Percentiles rank a stretch among this genome's conserved stretches.
Conservation (phyloP, 805 yeast genomes). For the Wickerhamiella siamensis region DNA sequence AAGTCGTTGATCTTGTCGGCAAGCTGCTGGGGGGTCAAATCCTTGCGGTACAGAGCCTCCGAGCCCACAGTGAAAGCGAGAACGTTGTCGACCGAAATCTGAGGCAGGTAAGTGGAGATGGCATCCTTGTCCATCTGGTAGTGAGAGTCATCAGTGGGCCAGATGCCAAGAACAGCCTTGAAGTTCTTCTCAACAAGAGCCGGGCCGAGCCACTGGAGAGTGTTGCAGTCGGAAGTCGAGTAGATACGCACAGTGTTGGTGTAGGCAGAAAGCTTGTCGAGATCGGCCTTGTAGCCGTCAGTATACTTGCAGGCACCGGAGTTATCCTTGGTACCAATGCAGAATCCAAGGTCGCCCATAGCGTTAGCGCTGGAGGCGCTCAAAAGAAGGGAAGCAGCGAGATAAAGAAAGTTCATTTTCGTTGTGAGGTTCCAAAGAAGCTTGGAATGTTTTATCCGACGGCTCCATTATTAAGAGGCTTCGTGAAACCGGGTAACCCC, state of each 20-base stretch:
- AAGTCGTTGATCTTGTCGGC: slow-evolving; percentile 53
- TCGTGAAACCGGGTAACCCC: no score
- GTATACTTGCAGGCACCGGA: slow-evolving; percentile 62
- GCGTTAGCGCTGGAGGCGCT: slow-evolving; percentile 39
- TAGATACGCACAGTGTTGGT: slow-evolving; percentile 65
- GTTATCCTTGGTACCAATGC: slow-evolving; percentile 70
- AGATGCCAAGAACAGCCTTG: slow-evolving; percentile 67
- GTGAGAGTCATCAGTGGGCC: slow-evolving; percentile 85
- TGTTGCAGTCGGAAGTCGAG: slow-evolving; percentile 89
- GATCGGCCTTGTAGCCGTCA: slow-evolving; percentile 54
- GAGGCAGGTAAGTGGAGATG: slow-evolving; percentile 55
- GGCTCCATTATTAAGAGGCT: no score
- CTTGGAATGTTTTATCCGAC: no score
- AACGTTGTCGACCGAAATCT: slow-evolving; percentile 43
- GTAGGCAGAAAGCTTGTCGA: slow-evolving; percentile 43
- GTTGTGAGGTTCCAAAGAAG: neutral
- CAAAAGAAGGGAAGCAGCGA: slow-evolving; percentile 30
- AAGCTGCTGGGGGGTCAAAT: slow-evolving; percentile 59
- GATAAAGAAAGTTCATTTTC: slow-evolving; percentile 26
- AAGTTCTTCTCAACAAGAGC: slow-evolving; percentile 70
- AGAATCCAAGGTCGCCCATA: slow-evolving; percentile 62
- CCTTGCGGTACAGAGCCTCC: slow-evolving; percentile 87
- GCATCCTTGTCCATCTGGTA: slow-evolving; percentile 63
- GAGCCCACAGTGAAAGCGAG: slow-evolving; percentile 82
- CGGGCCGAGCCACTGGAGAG: slow-evolving; percentile 71